Percentiles rank a stretch among this genome's conserved stretches.
phyloP scores from a whole-genome alignment of 2,329 filamentous ascomycete genomes.

The Colletotrichum musicola region DNA sequence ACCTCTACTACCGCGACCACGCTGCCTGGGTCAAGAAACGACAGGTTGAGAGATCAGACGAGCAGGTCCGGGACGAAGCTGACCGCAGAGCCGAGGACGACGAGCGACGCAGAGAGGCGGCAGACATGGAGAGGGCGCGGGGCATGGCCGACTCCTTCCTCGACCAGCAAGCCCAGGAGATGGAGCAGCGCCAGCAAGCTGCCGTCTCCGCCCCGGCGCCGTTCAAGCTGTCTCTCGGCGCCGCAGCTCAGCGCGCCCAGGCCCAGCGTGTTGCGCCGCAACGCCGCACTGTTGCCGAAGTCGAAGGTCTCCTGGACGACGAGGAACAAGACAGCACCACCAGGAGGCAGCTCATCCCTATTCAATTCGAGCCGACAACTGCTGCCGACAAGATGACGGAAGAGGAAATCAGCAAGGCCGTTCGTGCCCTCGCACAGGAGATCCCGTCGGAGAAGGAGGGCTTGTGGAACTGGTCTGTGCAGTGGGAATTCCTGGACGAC shows the following conservation, averaged over 20 bases:
- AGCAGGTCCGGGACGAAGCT: constrained; percentile 82
- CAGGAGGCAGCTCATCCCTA: constrained; percentile 83
- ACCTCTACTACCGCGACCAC: constrained; percentile 90
- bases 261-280: constrained; percentile 67
- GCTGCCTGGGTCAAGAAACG: constrained; percentile 88
- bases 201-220: constrained; percentile 70
- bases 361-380: constrained; percentile 80
- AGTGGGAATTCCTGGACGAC: constrained; percentile 92
- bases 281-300: constrained; percentile 88
- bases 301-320: constrained; percentile 94
- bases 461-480: constrained; percentile 91
- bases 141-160: constrained; percentile 94
- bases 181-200: constrained; percentile 64
- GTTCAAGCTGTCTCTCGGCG: constrained; percentile 94
- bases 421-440: constrained; percentile 85
- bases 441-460: constrained; percentile 90
- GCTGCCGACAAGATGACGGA: constrained; percentile 80
- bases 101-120: constrained; percentile 77
- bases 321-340: constrained; percentile 83
- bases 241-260: constrained; percentile 81
- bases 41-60: constrained; percentile 77
- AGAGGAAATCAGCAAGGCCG: constrained; percentile 87
- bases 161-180: constrained; percentile 83
- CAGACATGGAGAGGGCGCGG: constrained; percentile 81
- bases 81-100: constrained; percentile 84